phyloP scores from a whole-genome alignment of 345 rosid genomes.

The Iberis pinnata region DNA sequence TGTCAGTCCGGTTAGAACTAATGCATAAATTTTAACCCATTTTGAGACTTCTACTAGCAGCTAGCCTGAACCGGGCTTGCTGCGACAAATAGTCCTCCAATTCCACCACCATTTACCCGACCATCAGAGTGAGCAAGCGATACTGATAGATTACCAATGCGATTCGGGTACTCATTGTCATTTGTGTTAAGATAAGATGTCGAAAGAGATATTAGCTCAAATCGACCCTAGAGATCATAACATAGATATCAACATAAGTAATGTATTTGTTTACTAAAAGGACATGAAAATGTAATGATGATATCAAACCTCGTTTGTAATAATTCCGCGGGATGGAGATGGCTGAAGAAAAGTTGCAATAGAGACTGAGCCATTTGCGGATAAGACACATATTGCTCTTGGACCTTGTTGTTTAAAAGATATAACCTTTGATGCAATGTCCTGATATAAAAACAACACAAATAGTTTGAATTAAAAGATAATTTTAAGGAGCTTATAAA shows the following conservation, averaged over 20 bases:
- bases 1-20: no score
- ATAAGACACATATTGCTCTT: conserved; percentile 76
- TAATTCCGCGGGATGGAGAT: conserved; percentile 64
- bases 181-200: conserved; percentile 61
- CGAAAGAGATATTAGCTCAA: conserved; percentile 80
- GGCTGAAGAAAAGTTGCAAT: conserved; percentile 83
- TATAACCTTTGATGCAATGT: conserved; percentile 54
- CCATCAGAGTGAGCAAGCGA: conserved; percentile 94
- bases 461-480: background rate
- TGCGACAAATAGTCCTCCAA: conserved; percentile 85
- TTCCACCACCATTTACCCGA: conserved; percentile 89
- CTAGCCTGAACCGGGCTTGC: conserved; percentile 82
- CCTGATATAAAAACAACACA: conserved; percentile 21
- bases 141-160: conserved; percentile 67
- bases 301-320: conserved; percentile 71
- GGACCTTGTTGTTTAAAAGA: conserved; percentile 83
- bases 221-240: conserved; percentile 54
- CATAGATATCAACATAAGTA: conserved; percentile 15
- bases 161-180: conserved; percentile 42
- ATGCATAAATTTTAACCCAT: no score
- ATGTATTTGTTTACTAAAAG: background rate
- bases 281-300: background rate
- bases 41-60: background rate
- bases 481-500: background rate
- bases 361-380: conserved; percentile 88